Conservation (phyloP, 345 rosid genomes). For the Euclidium syriacum region DNA sequence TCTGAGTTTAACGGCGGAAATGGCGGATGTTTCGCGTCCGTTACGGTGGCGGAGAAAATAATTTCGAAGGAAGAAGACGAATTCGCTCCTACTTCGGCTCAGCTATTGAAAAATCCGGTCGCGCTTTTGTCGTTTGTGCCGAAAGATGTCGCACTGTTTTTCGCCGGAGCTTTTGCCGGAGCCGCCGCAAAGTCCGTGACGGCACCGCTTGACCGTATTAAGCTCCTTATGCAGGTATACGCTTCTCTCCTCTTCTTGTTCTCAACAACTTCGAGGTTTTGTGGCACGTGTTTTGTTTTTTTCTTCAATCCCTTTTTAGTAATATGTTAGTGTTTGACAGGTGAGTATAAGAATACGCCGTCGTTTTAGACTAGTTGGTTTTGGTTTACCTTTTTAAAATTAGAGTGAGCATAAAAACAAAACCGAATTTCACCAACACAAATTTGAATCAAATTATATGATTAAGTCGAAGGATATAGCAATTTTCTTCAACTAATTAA, state of each 20-base stretch:
- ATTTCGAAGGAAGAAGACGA: constrained; percentile 32
- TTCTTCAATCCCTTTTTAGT: not conserved
- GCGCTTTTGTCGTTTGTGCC: constrained; percentile 59
- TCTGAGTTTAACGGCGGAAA: not conserved
- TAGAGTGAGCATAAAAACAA: too few species aligned
- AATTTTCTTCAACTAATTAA: too few species aligned
- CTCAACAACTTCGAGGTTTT: constrained; percentile 34
- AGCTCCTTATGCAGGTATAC: constrained; percentile 84
- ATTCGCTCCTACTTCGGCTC: constrained; percentile 59
- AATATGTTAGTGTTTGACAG: not conserved
- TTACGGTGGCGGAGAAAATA: constrained; percentile 50
- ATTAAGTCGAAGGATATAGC: too few species aligned
- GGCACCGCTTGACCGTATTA: constrained; percentile 93
- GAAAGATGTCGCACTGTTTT: constrained; percentile 57
- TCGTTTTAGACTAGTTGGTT: constrained; percentile 8
- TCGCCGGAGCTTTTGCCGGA: constrained; percentile 82
- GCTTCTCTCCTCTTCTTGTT: not conserved
- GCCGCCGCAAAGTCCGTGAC: constrained; percentile 88
- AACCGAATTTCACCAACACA: too few species aligned
- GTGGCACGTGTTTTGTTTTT: constrained; percentile 25
- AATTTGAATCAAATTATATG: too few species aligned
- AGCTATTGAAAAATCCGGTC: constrained; percentile 69
- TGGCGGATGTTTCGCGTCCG: constrained; percentile 44
- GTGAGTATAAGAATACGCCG: constrained; percentile 5
- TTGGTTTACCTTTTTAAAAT: not conserved